Evolutionary conservation across 257 asterid species (phyloP), one percentile per base, ranked within the genome.

Genomic region (Solanum medicagineum): DNA sequence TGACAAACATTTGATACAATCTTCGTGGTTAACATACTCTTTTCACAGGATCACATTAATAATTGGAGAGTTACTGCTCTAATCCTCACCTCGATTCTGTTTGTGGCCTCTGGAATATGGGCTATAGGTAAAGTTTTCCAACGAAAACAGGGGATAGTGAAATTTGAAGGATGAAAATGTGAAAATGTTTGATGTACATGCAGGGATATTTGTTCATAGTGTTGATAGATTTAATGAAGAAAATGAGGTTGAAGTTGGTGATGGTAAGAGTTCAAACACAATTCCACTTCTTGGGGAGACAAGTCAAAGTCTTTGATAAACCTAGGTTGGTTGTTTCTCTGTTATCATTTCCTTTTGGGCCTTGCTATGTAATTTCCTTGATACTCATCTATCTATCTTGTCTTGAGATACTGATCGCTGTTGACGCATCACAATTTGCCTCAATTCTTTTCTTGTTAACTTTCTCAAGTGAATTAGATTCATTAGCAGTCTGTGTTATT

Each of bases 61-160:
- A 95, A 96, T 57, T 96, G 99, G 99, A 95, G 98, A 89, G 77
- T 54, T 44, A 93, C 96, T 42, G 93, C 99, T 54, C 93, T 96
- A 45, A 85, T 85, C 66, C 87, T 95, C 88, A 92, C 98, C 8
- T 93, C 98, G 7, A 59, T 96, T 87, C 87, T 96, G 82, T 96
- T 96, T 77, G 32, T 95, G 69, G 92, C 99, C 40, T 91, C 98
- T 60, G 92, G 86, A 45, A 91, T 95, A 85, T 96, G 99, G 99
- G 91, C 89, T 87, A 88, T 92, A 87, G 99, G 98, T 94, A 87
- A 80, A 74, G 59, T 54, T 54, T 15, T 54, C 59, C 20, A 54
- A 54, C 8, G 59, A 54, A 53, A 53, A 53, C 17, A 53, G 17
- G 17, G 17, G 11, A 49, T 49, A 10, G 4, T 53, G 17, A 53